Evolutionary conservation across 495 filamentous ascomycete species (phyloP).

Genomic region (Neurospora sp.): DNA sequence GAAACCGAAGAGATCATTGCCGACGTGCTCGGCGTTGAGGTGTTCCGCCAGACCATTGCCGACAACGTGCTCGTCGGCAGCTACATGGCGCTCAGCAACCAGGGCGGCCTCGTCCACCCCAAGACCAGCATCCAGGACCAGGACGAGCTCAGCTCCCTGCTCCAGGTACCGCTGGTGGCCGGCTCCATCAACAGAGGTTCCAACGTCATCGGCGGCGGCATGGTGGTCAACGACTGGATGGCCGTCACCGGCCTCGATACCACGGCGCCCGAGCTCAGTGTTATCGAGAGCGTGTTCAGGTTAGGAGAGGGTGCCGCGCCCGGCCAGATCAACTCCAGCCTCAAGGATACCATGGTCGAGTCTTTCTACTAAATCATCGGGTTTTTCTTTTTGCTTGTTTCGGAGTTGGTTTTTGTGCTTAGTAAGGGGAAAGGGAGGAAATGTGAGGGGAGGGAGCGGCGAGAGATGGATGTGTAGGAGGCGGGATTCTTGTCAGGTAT

Average conservation of each 20-base stretch:
- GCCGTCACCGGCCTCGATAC: slow-evolving; percentile 95
- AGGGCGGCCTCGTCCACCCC: slow-evolving; percentile 93
- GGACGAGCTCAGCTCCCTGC: slow-evolving; percentile 85
- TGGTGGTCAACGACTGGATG: slow-evolving; percentile 99
- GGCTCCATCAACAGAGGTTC: slow-evolving; percentile 87
- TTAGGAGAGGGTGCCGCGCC: slow-evolving; percentile 80
- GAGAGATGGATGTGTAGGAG: background rate
- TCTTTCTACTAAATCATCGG: slow-evolving; percentile 68
- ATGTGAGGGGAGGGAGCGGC: background rate
- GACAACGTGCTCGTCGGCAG: slow-evolving; percentile 93
- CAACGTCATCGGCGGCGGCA: slow-evolving; percentile 90
- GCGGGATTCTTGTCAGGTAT: background rate
- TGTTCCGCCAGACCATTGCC: slow-evolving; percentile 93
- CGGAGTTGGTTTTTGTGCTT: background rate
- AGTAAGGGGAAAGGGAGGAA: background rate
- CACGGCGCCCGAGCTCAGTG: slow-evolving; percentile 90
- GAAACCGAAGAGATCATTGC: slow-evolving; percentile 95
- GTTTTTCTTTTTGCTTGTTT: background rate
- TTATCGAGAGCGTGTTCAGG: slow-evolving; percentile 90
- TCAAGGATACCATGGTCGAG: slow-evolving; percentile 98
- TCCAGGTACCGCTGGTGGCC: slow-evolving; percentile 93
- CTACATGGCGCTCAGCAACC: slow-evolving; percentile 94
- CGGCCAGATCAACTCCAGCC: slow-evolving; percentile 58
- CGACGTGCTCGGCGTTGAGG: slow-evolving; percentile 93
- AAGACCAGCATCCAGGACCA: slow-evolving; percentile 95